Evolutionary conservation across 2,329 filamentous ascomycete genomes (phyloP), one percentile per base, ranked within the genome.

Genomic region (Alternaria triticina): DNA sequence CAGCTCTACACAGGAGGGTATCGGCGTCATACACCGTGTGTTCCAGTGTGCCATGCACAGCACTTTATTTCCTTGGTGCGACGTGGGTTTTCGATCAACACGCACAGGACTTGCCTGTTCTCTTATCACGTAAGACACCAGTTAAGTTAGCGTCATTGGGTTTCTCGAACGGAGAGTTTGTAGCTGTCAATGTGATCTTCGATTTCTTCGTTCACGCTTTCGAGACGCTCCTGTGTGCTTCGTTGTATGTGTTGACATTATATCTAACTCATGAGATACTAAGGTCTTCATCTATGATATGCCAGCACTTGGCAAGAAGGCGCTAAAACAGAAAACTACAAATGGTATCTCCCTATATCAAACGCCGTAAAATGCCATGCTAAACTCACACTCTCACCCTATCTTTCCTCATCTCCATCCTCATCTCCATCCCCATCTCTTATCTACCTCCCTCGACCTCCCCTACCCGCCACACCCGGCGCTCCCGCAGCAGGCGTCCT

Each of bases 401-500:
- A n/a, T n/a, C n/a, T n/a, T n/a, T n/a, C n/a, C 30, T 33, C n/a
- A 6, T 13, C 22, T n/a, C 44, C 12, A 15, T 6, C 13, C 12
- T 8, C 7, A 12, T 25, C 6, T 7, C 10, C 6, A 4, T 25
- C 22, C 4, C 3, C 17, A 1, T 23, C 49, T 51, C 20, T 1
- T 6, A 15, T 15, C 44, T 22, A 15, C 33, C 28, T 5, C 28
- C 49, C 30, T 8, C 20, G 1, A 23, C 36, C 28, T 17, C 28
- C 49, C 20, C 49, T 52, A 13, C 49, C 49, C 25, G 22, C 20
- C 4, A 45, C 10, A 1, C 49, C 49, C n/a, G n/a, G n/a, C n/a
- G n/a, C n/a, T n/a, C n/a, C n/a, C 25, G 28, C 20, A 5, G 52
- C 10, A 15, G 46, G 22, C 2, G 70, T 67, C 65, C 69, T 73